phyloP scores from a whole-genome alignment of 495 filamentous ascomycete genomes.

The Podospora tetraspora region DNA sequence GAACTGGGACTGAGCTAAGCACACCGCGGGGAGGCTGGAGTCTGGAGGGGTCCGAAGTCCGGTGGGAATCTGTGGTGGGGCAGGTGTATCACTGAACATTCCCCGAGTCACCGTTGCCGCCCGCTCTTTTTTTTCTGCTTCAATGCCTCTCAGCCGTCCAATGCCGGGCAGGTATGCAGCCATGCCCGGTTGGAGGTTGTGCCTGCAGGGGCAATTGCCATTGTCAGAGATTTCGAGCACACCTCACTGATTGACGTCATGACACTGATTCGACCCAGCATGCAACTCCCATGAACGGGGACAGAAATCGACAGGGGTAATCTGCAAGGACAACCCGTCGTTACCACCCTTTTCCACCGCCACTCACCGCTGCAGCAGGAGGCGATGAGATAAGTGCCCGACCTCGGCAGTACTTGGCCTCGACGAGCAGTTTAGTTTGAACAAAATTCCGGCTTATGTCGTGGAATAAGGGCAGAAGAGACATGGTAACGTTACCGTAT shows the following conservation, averaged over 20 bases:
- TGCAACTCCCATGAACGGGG: not conserved
- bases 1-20: not conserved
- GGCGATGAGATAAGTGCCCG: not conserved
- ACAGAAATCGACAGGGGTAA: not conserved
- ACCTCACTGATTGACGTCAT: not conserved
- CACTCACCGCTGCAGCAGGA: too few relatives aligned
- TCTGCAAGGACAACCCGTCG: not conserved
- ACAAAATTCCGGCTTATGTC: too few relatives aligned
- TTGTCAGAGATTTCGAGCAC: not conserved
- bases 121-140: not conserved
- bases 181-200: not conserved
- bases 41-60: not conserved
- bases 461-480: too few relatives aligned
- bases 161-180: not conserved
- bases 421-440: too few relatives aligned
- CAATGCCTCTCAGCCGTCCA: not conserved
- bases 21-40: not conserved
- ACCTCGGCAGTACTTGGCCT: not conserved
- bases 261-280: not conserved
- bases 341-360: not conserved
- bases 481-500: too few relatives aligned
- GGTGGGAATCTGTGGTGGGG: not conserved
- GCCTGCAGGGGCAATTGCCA: not conserved
- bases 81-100: not conserved
- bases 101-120: not conserved